Conservation (phyloP, 1,284 basidiomycete genomes). For the Coniferiporia weirii region DNA sequence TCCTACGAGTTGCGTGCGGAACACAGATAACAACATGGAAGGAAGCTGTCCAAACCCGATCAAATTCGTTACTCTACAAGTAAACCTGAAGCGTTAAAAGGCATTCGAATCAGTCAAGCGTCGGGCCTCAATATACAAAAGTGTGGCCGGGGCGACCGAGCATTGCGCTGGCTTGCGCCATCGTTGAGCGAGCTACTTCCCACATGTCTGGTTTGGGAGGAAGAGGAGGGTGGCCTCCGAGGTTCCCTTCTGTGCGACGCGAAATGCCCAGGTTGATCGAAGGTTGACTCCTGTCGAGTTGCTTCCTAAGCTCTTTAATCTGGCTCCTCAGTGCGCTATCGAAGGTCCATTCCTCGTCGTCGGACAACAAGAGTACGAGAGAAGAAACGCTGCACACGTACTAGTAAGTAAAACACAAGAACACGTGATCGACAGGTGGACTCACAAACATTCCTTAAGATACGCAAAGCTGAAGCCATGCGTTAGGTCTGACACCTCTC, state of each 20-base stretch:
- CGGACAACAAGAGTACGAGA: constrained; percentile 50
- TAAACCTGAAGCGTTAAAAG: not conserved
- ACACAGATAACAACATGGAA: no score
- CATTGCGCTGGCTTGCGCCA: constrained; percentile 1
- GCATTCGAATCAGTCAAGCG: not conserved
- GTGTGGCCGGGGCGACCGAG: not conserved
- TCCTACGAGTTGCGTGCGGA: no score
- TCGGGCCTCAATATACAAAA: not conserved
- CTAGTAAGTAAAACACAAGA: not conserved
- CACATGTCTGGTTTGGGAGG: constrained; percentile 23
- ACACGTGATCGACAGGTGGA: constrained; percentile 17
- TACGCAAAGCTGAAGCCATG: constrained; percentile 75
- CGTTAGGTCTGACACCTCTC: constrained; percentile 55
- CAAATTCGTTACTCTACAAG: not conserved
- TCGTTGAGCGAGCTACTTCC: constrained; percentile 16
- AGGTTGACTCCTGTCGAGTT: constrained; percentile 40
- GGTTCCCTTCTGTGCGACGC: not conserved
- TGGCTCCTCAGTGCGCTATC: constrained; percentile 44
- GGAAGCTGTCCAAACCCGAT: no score
- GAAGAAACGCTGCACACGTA: constrained; percentile 48
- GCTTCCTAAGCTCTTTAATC: constrained; percentile 54
- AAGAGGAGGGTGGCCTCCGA: constrained; percentile 1
- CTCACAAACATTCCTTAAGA: constrained; percentile 80
- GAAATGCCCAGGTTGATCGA: not conserved
- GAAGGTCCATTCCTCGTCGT: constrained; percentile 47